These are phyloP conservation scores for Dichotomocladium elegans DNA, from an alignment of 371 early-diverging fungal genomes.

Conservation along the genomic window DNA sequence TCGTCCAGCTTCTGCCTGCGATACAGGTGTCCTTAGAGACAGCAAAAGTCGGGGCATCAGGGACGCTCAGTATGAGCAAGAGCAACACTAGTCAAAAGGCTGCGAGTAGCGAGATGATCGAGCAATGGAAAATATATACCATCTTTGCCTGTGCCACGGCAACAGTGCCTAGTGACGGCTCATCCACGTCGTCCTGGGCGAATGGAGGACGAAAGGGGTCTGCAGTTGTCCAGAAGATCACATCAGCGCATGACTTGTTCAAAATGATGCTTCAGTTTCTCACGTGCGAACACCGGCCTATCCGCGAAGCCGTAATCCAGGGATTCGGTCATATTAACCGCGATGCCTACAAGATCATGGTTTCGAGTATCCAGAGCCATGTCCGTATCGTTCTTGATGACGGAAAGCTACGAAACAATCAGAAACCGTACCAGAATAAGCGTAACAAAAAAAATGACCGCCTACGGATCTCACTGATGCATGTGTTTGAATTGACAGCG, in stretches of 20 bases:
- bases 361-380: slow-evolving; percentile 66
- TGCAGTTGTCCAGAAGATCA: slow-evolving; percentile 46
- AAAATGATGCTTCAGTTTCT: slow-evolving; percentile 62
- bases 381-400: slow-evolving; percentile 69
- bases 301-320: slow-evolving; percentile 69
- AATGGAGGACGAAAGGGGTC: slow-evolving; percentile 55
- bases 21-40: slow-evolving; percentile 56
- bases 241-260: slow-evolving; percentile 59
- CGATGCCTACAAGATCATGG: slow-evolving; percentile 61
- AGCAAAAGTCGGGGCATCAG: slow-evolving; percentile 28
- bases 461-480: slow-evolving; percentile 71
- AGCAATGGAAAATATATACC: slow-evolving; percentile 77
- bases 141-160: slow-evolving; percentile 68
- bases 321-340: slow-evolving; percentile 71
- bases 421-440: slow-evolving; percentile 58
- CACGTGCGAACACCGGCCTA: slow-evolving; percentile 65
- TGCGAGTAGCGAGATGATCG: slow-evolving; percentile 61
- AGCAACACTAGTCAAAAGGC: slow-evolving; percentile 29
- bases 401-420: slow-evolving; percentile 49
- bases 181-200: slow-evolving; percentile 30
- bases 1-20: slow-evolving; percentile 61
- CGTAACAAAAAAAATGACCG: slow-evolving; percentile 69
- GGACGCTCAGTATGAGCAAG: slow-evolving; percentile 44
- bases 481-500: slow-evolving; percentile 70
- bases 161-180: slow-evolving; percentile 28